Conservation (phyloP, 805 yeast species). For the Metschnikowia dekortorum region DNA sequence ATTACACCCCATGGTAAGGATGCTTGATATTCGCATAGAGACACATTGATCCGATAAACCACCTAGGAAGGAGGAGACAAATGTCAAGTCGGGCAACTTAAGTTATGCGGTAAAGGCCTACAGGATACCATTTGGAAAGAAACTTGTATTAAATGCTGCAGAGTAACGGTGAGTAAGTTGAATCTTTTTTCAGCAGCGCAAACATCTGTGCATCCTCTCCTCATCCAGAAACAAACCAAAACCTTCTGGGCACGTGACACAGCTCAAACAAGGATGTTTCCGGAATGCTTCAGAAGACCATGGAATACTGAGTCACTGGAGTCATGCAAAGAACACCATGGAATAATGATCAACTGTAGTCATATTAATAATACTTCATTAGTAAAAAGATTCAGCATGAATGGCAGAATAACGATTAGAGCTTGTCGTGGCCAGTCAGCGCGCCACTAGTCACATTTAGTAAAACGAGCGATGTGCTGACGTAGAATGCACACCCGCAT, state of each 20-base stretch:
- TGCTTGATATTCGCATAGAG: conserved; percentile 39
- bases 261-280: too few species aligned
- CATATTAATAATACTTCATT: neutral
- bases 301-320: too few species aligned
- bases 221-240: too few species aligned
- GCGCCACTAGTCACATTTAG: neutral
- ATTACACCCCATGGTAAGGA: conserved; percentile 3
- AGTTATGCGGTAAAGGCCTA: conserved; percentile 32
- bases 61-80: conserved; percentile 20
- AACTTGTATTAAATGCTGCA: conserved; percentile 1
- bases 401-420: neutral
- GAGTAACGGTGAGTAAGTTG: neutral
- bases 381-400: neutral
- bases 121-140: neutral
- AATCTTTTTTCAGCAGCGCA: neutral
- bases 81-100: conserved; percentile 41
- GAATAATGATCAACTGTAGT: too few species aligned
- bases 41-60: conserved; percentile 46
- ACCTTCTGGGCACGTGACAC: too few species aligned
- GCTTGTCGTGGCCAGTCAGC: conserved; percentile 1
- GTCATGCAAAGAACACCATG: too few species aligned
- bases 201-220: neutral
- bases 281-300: too few species aligned
- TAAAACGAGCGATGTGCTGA: neutral
- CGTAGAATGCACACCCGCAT: neutral